Conservation (phyloP, 441 rosid species). For the Eruca vesicaria region DNA sequence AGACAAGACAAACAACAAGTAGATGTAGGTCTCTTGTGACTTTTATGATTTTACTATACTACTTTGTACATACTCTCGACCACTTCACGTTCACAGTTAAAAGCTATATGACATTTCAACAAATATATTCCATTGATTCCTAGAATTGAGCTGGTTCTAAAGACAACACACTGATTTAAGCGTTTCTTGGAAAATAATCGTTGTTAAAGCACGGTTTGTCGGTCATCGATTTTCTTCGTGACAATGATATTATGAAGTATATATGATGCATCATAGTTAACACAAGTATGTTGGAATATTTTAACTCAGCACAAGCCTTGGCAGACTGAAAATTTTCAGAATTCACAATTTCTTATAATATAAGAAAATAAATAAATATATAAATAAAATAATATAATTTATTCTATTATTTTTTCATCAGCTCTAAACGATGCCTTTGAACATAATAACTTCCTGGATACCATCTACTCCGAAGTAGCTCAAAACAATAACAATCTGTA, state of each 20-base stretch:
- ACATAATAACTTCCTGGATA: constrained; percentile 42
- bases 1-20: too few species aligned
- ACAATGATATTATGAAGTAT: constrained; percentile 27
- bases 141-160: constrained; percentile 61
- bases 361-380: too few species aligned
- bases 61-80: too few species aligned
- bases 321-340: too few species aligned
- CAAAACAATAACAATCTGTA: constrained; percentile 53
- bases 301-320: constrained; percentile 68
- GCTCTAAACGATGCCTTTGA: constrained; percentile 34
- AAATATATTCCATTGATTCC: constrained; percentile 48
- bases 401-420: too few species aligned
- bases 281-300: constrained; percentile 53
- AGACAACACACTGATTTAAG: constrained; percentile 55
- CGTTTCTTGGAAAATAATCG: constrained; percentile 54
- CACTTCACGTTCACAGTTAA: constrained; percentile 66
- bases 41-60: too few species aligned
- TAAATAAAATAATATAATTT: too few species aligned
- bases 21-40: too few species aligned
- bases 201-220: constrained; percentile 35
- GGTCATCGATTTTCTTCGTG: constrained; percentile 43
- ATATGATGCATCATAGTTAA: constrained; percentile 54
- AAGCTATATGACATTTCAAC: constrained; percentile 58
- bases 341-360: too few species aligned
- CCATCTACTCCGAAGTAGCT: constrained; percentile 39